Evolutionary conservation across 2,329 filamentous ascomycete genomes (phyloP).

Genomic region (Sporothrix curviconia): DNA sequence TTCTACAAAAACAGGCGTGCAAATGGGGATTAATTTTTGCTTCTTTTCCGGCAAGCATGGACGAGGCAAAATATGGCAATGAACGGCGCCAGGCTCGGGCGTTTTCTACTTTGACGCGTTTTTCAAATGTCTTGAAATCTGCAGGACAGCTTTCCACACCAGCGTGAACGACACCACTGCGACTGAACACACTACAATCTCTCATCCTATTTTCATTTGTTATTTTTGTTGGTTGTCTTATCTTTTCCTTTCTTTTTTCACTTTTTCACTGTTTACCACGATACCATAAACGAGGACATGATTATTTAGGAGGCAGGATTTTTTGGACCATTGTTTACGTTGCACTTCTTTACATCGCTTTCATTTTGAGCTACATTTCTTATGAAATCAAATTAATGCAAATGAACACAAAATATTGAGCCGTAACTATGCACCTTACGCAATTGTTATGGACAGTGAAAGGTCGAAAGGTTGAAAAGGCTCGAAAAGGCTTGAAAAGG

Average conservation of each 20-base stretch:
- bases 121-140: neutral
- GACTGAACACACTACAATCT: neutral
- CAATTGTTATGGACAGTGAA: neutral
- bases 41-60: no score
- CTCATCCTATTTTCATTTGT: slow-evolving; percentile 2
- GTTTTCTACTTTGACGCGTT: neutral
- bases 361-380: no score
- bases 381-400: neutral
- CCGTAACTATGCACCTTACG: neutral
- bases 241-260: neutral
- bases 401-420: neutral
- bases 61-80: no score
- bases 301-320: neutral
- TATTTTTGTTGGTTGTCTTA: neutral
- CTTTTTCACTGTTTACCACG: neutral
- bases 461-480: no score
- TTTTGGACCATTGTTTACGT: neutral
- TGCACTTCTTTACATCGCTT: neutral
- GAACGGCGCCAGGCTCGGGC: no score
- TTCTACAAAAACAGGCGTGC: no score
- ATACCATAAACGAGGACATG: slow-evolving; percentile 9
- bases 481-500: no score
- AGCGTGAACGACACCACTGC: neutral
- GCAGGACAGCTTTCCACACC: slow-evolving; percentile 6
- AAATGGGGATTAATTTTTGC: no score